phyloP scores from a whole-genome alignment of 31 red algal species.

The Asparagopsis taxiformis region DNA sequence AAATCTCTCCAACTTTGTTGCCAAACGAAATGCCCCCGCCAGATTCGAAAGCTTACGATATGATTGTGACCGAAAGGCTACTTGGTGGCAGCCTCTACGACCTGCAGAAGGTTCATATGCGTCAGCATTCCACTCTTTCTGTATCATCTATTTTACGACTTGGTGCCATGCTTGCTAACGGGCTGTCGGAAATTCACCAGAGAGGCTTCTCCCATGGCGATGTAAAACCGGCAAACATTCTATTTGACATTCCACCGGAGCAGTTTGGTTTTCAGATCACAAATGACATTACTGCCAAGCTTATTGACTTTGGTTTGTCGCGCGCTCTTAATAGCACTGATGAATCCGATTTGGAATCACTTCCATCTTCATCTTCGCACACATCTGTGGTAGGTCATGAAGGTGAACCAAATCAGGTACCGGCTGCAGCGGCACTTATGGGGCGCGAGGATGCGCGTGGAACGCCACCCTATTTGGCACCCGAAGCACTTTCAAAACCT shows the following conservation, averaged over 20 bases:
- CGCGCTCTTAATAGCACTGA: not conserved
- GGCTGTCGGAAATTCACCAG: constrained; percentile 28
- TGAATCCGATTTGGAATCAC: constrained; percentile 4
- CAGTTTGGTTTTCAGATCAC: not conserved
- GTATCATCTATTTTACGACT: not conserved
- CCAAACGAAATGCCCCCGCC: not conserved
- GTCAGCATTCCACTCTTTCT: not conserved
- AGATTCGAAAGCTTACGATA: not conserved
- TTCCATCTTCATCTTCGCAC: not conserved
- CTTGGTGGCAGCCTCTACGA: constrained; percentile 6
- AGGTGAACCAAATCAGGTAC: not conserved
- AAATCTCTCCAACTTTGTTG: not conserved
- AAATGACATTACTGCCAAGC: constrained; percentile 3
- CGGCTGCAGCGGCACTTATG: not conserved
- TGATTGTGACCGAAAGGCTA: constrained; percentile 6
- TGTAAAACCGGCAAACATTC: constrained; percentile 40
- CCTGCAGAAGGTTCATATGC: not conserved
- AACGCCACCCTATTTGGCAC: constrained; percentile 23
- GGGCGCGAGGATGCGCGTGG: constrained; percentile 20
- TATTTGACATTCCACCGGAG: constrained; percentile 6
- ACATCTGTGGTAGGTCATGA: not conserved
- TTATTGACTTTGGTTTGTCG: constrained; percentile 36
- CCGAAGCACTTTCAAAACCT: constrained; percentile 3
- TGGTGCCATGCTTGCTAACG: constrained; percentile 10
- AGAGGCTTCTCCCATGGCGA: constrained; percentile 34